Base-by-base conservation (phyloP, 495 filamentous ascomycete genomes). In the Aspergillus sclerotiicarbonarius region DNA sequence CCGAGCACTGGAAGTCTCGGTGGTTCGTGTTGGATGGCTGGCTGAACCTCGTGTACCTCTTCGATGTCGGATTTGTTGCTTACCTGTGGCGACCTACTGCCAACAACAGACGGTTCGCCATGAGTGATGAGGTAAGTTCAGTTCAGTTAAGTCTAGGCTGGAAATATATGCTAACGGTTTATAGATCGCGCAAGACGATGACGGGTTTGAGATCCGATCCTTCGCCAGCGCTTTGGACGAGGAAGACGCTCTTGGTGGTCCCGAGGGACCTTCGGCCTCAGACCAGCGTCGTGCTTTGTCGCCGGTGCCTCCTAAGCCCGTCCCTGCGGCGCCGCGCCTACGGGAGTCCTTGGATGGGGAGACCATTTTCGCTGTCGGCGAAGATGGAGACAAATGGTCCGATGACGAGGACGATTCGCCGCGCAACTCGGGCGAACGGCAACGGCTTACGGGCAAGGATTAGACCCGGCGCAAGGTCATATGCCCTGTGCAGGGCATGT, bases 1-100 rank as follows among this genome's bases (percentile, higher is more conserved):
- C 95, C 3, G 88, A 88, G 54, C 92, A 98, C 76, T 99, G 94
- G 94, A 89, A 95, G 79, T 89, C 87, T 16, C 78, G 94, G 51
- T 99, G 94, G 94, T 99, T 99, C 70, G 86, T 99, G 29, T 83
- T 98, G 10, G 94, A 99, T 67, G 94, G 94, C 54, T 99, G 94
- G 94, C 81, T 97, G 51, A 98, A 97, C 72, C 67, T 98, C 16
- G 95, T 99, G 19, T 99, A 99, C 70, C 82, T 99, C 48, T 87
- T 88, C 62, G 92, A 98, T 68, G 87, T 99, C 20, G 82, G 82
- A 41, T 96, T 91, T 71, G 83, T 99, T 48, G 90, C 93, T n/a
- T 99, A 98, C 65, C 79, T 99, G 35, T 99, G 94, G 94, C 82
- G 94, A 52, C 94, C 94, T 30, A 97, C 94, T 20, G 92, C 86